Evolutionary conservation across 495 filamentous ascomycete species (phyloP).

Genomic region (Penicillium coprophilum): DNA sequence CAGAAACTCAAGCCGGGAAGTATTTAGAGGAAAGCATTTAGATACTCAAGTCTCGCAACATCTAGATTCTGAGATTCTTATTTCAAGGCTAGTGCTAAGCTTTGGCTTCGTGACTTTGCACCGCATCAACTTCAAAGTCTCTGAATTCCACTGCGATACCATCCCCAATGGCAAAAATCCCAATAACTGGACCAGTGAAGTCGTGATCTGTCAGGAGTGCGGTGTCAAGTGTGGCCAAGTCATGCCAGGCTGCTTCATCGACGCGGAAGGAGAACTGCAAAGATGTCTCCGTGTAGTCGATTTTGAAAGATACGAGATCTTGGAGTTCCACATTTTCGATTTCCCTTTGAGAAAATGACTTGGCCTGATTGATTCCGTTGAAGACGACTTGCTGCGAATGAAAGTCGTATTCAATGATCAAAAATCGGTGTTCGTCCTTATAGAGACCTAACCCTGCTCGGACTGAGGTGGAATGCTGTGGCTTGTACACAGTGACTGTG

Average conservation of each 20-base stretch:
- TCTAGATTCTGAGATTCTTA: not conserved
- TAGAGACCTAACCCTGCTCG: slow-evolving; percentile 18
- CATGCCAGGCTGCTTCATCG: not conserved
- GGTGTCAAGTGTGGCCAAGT: not conserved
- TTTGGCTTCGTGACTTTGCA: not conserved
- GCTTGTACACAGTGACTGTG: not conserved
- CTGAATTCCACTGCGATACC: not conserved
- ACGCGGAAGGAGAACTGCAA: not conserved
- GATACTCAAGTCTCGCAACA: not conserved
- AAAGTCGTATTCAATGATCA: slow-evolving; percentile 1
- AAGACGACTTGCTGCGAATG: not conserved
- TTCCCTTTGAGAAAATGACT: not conserved
- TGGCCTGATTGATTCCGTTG: not conserved
- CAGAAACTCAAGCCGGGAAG: slow-evolving; percentile 13
- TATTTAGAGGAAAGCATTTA: too few species aligned
- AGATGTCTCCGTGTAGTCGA: not conserved
- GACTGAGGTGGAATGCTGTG: not conserved
- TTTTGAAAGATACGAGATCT: not conserved
- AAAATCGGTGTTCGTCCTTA: slow-evolving; percentile 17
- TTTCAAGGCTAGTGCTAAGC: not conserved
- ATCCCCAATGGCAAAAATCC: slow-evolving; percentile 2
- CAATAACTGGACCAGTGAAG: slow-evolving; percentile 9
- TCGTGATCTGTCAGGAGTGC: slow-evolving; percentile 1
- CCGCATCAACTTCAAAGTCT: slow-evolving; percentile 1
- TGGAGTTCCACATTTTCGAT: not conserved